A percentile compares a stretch with the other conserved stretches of the same genome.
Conservation (phyloP, 2,329 filamentous ascomycete genomes). For the Sporothrix globosa region DNA sequence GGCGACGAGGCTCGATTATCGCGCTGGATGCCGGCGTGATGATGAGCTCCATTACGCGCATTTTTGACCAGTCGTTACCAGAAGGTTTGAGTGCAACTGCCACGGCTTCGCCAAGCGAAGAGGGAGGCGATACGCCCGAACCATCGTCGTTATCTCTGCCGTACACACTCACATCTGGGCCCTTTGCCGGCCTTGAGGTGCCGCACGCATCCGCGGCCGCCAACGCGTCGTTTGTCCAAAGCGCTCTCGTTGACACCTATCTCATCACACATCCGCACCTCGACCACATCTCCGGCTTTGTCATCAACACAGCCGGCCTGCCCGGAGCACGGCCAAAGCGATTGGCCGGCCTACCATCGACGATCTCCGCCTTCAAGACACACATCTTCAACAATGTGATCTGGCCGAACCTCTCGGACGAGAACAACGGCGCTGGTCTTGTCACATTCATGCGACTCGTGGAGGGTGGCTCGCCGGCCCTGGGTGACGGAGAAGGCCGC, state of each 20-base stretch:
- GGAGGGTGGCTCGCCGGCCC: constrained; percentile 82
- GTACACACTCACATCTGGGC: constrained; percentile 65
- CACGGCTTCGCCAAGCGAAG: constrained; percentile 23
- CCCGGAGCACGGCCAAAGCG: constrained; percentile 81
- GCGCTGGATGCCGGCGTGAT: constrained; percentile 95
- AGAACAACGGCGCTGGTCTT: constrained; percentile 90
- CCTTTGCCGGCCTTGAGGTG: constrained; percentile 78
- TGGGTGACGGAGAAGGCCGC: constrained; percentile 76
- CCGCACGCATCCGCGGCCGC: constrained; percentile 67
- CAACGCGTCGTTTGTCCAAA: constrained; percentile 80
- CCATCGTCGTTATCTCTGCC: constrained; percentile 47
- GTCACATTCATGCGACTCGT: constrained; percentile 87
- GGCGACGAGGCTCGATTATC: constrained; percentile 79
- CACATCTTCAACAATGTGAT: constrained; percentile 98
- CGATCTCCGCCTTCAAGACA: constrained; percentile 87
- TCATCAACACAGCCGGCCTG: constrained; percentile 88
- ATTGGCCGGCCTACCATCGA: constrained; percentile 81
- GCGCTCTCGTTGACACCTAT: constrained; percentile 80
- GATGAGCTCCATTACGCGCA: constrained; percentile 78
- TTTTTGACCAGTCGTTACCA: constrained; percentile 64
- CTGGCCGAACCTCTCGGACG: constrained; percentile 96
- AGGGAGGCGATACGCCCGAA: constrained; percentile 24
- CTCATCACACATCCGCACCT: constrained; percentile 97
- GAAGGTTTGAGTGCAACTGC: constrained; percentile 41
- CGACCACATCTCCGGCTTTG: constrained; percentile 88